Evolutionary conservation across 495 filamentous ascomycete genomes (phyloP).

Genomic region (Echria macrotheca): DNA sequence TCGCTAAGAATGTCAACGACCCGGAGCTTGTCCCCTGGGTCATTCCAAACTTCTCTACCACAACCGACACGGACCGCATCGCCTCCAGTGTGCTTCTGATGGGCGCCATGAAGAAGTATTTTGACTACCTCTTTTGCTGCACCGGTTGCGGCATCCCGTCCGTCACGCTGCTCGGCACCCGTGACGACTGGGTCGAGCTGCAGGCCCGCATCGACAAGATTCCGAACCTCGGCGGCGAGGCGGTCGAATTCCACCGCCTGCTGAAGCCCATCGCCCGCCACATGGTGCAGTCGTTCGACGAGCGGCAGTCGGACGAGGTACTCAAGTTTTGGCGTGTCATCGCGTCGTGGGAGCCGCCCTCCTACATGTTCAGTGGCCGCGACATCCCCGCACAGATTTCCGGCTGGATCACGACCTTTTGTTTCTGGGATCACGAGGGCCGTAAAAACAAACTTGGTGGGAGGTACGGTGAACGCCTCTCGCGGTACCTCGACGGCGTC

Average conservation of each 20-base stretch:
- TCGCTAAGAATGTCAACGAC: conserved; percentile 13
- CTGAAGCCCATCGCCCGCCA: conserved; percentile 24
- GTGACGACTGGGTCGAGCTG: conserved; percentile 26
- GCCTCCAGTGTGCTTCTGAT: conserved; percentile 27
- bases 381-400: not conserved
- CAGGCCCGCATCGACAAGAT: conserved; percentile 15
- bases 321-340: conserved; percentile 32
- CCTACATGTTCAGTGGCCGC: not conserved
- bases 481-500: conserved; percentile 1
- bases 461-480: not conserved
- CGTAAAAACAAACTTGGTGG: not conserved
- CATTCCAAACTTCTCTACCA: conserved; percentile 31
- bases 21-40: conserved; percentile 21
- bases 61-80: conserved; percentile 18
- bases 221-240: conserved; percentile 15
- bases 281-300: conserved; percentile 28
- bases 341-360: not conserved
- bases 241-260: conserved; percentile 12
- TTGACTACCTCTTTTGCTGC: conserved; percentile 10
- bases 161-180: conserved; percentile 28
- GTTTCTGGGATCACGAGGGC: not conserved
- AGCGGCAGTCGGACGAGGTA: conserved; percentile 24
- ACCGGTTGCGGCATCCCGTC: conserved; percentile 28
- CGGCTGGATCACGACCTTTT: conserved; percentile 6
- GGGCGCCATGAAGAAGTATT: conserved; percentile 26